Conservation (phyloP, 169 alveolate genomes). For the Plasmodium ovale region DNA sequence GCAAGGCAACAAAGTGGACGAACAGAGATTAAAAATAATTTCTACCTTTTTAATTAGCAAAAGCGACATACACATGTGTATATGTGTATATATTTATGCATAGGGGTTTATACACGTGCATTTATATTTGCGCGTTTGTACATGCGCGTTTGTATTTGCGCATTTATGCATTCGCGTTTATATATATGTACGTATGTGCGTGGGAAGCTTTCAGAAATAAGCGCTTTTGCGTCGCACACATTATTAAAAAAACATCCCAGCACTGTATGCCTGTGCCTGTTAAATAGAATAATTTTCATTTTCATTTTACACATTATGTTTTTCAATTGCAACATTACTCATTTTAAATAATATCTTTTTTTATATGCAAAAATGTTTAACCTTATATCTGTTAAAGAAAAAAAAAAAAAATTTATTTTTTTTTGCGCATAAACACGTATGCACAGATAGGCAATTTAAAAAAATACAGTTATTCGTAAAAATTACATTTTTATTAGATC, state of each 20-base stretch:
- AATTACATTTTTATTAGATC: constrained; percentile 25
- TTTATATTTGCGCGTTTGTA: not conserved
- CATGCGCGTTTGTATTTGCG: not conserved
- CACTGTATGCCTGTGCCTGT: constrained; percentile 10
- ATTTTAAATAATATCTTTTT: constrained; percentile 7
- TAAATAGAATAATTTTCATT: constrained; percentile 30
- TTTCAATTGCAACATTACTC: not conserved
- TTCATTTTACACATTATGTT: constrained; percentile 13
- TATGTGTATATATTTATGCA: not conserved
- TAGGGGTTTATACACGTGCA: not conserved
- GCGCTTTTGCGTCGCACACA: constrained; percentile 28
- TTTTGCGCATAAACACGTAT: constrained; percentile 9
- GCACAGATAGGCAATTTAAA: constrained; percentile 48
- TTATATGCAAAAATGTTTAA: not conserved
- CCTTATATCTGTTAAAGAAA: not conserved
- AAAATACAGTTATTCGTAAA: constrained; percentile 10
- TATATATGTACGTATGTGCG: not conserved
- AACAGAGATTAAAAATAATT: too few relatives aligned
- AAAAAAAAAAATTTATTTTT: constrained; percentile 22
- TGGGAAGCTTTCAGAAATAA: constrained; percentile 15
- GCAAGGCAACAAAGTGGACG: not conserved
- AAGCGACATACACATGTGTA: not conserved
- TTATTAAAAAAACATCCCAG: not conserved
- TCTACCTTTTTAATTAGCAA: too few relatives aligned
- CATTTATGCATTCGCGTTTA: not conserved